Evolutionary conservation across 1,139 yeast genomes (phyloP), one percentile per base, ranked within the genome.

Genomic region (Kurtzmaniella quercitrusa): DNA sequence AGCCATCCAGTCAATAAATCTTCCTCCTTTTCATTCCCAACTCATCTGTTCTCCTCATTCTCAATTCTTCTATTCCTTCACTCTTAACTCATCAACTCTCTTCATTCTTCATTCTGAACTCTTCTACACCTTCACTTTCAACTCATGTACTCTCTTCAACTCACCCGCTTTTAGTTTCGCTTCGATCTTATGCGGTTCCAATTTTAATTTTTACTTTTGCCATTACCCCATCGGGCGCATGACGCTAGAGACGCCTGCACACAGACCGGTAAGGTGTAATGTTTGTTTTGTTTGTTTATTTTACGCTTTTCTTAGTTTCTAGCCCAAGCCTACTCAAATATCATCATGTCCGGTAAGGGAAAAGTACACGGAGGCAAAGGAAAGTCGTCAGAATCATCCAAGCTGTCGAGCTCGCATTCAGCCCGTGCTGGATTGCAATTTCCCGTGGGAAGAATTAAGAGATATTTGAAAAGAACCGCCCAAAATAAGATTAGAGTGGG

Each of bases 311-410:
- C 38, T 37, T 25, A 37, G 41, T 34, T 25, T 38, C 15, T 27
- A 36, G n/a, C 33, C 37, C 6, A 36, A 8, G 16, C 21, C 15
- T 15, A 34, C 12, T 21, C 7, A 10, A 38, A 48, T 37, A 21
- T 19, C 29, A 52, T 34, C 38, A 90, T 90, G 97, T 87, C 96
- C 47, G 78, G 78, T 45, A 73, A 73, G 59, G 97, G 97, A 56
- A 91, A 91, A 80, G 95, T 87, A 52, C 96, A 91, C 71, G 96
- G 96, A 60, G 96, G 96, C 62, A 90, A 90, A 68, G 96, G 96
- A 54, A 90, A 90, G 61, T 87, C 95, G 41, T 86, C 95, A 43
- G 77, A 73, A 52, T 76, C 83, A 47, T 70, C 78, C 50, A 80
- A 86, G 68, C 62, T 67, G 25, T 72, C 88, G 51, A 81, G 89